Conservation (phyloP, 2,329 filamentous ascomycete species). For the Fusarium lyarnte region DNA sequence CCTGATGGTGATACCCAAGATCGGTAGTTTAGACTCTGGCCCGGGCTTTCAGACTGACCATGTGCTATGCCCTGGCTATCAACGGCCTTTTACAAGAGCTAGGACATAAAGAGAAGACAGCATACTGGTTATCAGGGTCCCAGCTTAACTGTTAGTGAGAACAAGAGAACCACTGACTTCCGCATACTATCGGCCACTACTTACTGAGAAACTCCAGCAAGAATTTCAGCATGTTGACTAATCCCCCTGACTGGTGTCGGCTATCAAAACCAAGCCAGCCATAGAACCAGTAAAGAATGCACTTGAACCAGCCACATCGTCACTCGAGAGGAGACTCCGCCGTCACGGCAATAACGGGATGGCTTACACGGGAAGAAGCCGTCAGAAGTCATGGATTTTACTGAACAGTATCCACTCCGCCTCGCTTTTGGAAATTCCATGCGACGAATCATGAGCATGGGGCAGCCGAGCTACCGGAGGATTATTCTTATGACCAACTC, state of each 20-base stretch:
- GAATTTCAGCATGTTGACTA: not conserved
- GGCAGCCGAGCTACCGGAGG: conserved; percentile 2
- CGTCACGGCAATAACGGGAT: conserved; percentile 30
- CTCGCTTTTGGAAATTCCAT: not conserved
- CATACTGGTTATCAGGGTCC: not conserved
- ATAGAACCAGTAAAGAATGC: conserved; percentile 3
- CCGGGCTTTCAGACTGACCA: not conserved
- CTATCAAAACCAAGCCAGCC: not conserved
- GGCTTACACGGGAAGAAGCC: conserved; percentile 27
- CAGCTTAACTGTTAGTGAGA: not conserved
- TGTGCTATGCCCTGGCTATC: not conserved
- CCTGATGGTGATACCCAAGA: not conserved
- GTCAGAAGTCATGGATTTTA: not conserved
- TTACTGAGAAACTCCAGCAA: not conserved
- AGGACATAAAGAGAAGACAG: not conserved
- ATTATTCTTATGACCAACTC: not conserved
- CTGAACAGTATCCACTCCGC: conserved; percentile 27
- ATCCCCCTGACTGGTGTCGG: not conserved
- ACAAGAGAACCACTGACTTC: not conserved
- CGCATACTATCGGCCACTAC: not conserved
- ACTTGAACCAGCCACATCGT: conserved; percentile 25
- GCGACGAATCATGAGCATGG: conserved; percentile 4
- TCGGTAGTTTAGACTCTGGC: not conserved
- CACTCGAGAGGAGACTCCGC: conserved; percentile 19
- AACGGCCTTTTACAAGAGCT: not conserved